phyloP scores from a whole-genome alignment of 2,329 filamentous ascomycete genomes.

The Pseudogymnoascus sp. region DNA sequence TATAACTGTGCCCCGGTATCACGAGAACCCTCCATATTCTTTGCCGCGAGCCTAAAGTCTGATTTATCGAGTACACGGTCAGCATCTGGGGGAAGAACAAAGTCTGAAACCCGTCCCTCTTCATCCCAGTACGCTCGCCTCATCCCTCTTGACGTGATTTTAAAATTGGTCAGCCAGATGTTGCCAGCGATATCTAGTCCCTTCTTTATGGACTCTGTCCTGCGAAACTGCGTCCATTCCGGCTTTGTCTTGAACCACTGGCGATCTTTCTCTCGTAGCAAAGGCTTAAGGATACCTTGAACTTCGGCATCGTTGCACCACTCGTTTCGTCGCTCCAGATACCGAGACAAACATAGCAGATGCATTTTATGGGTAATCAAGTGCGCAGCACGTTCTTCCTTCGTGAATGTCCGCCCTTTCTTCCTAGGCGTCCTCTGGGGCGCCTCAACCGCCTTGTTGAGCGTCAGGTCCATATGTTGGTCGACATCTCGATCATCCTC shows the following conservation, averaged over 20 bases:
- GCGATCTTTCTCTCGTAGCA: slow-evolving; percentile 58
- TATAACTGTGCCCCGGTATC: slow-evolving; percentile 87
- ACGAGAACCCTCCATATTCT: slow-evolving; percentile 65
- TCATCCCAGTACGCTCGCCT: slow-evolving; percentile 68
- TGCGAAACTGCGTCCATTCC: slow-evolving; percentile 62
- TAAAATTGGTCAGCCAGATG: slow-evolving; percentile 61
- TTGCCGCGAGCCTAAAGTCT: slow-evolving; percentile 64
- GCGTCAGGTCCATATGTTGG: slow-evolving; percentile 29
- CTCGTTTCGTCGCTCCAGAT: slow-evolving; percentile 67
- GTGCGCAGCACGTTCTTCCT: slow-evolving; percentile 47
- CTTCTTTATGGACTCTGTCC: slow-evolving; percentile 66
- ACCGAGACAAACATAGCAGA: slow-evolving; percentile 70
- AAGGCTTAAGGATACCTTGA: slow-evolving; percentile 54
- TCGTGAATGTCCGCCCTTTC: slow-evolving; percentile 39
- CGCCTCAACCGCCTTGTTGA: slow-evolving; percentile 23
- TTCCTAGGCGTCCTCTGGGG: slow-evolving; percentile 15
- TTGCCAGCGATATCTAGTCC: slow-evolving; percentile 63
- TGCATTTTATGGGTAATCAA: slow-evolving; percentile 80
- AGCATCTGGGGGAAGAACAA: slow-evolving; percentile 46
- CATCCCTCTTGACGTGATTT: slow-evolving; percentile 61
- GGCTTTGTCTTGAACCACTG: slow-evolving; percentile 60
- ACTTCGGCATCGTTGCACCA: slow-evolving; percentile 77
- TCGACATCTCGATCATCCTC: slow-evolving; percentile 22
- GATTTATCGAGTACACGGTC: slow-evolving; percentile 60
- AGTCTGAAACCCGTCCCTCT: slow-evolving; percentile 28